These are phyloP conservation scores for Aeminium ludgeri DNA, from an alignment of 495 filamentous ascomycete species.

Conservation along the genomic window DNA sequence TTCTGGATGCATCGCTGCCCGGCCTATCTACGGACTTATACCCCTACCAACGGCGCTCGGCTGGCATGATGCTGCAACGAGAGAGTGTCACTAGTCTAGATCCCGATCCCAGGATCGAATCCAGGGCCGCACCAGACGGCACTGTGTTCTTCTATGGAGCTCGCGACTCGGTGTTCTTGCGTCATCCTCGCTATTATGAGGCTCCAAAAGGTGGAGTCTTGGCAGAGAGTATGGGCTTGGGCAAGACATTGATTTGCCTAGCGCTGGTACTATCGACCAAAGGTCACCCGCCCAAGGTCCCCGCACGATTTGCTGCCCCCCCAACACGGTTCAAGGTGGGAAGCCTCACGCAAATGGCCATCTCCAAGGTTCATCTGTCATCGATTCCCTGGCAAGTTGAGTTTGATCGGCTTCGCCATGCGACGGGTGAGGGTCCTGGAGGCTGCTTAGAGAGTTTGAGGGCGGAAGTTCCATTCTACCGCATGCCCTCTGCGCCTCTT, in stretches of 20 bases:
- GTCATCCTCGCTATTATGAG: constrained; percentile 54
- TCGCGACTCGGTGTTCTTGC: constrained; percentile 41
- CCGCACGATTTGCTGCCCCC: constrained; percentile 37
- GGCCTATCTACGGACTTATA: constrained; percentile 56
- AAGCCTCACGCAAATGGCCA: constrained; percentile 52
- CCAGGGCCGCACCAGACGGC: constrained; percentile 40
- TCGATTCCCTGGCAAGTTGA: constrained; percentile 51
- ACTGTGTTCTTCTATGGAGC: constrained; percentile 53
- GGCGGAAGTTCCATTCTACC: constrained; percentile 30
- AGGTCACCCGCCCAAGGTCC: constrained; percentile 47
- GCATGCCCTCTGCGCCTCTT: constrained; percentile 28
- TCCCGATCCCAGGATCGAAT: constrained; percentile 57
- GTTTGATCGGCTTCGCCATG: constrained; percentile 29
- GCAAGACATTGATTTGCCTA: constrained; percentile 81
- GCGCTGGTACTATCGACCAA: constrained; percentile 68
- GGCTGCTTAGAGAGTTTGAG: constrained; percentile 41
- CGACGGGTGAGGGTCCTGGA: constrained; percentile 25
- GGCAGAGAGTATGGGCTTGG: constrained; percentile 58
- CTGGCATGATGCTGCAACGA: constrained; percentile 70
- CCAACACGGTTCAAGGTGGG: constrained; percentile 32
- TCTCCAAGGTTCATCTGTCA: constrained; percentile 44
- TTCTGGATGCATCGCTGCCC: constrained; percentile 38
- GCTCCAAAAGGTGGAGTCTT: constrained; percentile 61
- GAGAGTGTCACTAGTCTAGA: constrained; percentile 48
- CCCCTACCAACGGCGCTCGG: constrained; percentile 65